Base-by-base conservation (phyloP, 345 rosid species). In the Pugionium cornutum region DNA sequence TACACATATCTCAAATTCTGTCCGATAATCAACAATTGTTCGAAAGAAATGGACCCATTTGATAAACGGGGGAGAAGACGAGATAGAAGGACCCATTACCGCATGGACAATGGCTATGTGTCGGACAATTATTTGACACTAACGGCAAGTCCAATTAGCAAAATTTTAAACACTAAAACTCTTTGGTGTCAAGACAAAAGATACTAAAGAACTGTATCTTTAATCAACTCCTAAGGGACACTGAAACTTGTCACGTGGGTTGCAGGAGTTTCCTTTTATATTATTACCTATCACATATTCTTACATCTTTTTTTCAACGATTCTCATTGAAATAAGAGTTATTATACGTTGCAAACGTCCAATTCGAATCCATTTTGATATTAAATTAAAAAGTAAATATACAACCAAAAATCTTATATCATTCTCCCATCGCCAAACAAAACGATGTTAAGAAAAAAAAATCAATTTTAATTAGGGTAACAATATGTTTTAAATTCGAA, bases 61-160 rank as follows among this genome's bases (percentile, higher is more conserved):
- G 36, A 48, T 55, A 29, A 54, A 70, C 75, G 68, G 75, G 42
- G 26, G 63, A 70, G 51, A 62, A 45, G 50, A 7, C 6, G 39
- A 55, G 44, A 55, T 56, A 4, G 41, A 54, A 32, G 51, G 75
- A 8, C 58, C 64, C 58, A 71, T 63, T 45, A 55, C 2, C 2
- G 67, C 54, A 60, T 62, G 57, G 45, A 34, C 40, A 10, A 26
- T 55, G 36, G 44, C 54, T 34, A 30, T 44, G 1, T 70, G 69
- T 64, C 58, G 64, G 58, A 5, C 9, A 56, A 63, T 56, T 57
- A 64, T 41, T 48, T 48, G 32, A 3, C 0, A 18, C 1, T 5
- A 33, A 41, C 1, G 33, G 46, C 45, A 54, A 27, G 45, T 56
- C 75, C 69, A 71, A 27, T 55, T 55, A n/a, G 64, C 64, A 54